phyloP scores from a whole-genome alignment of 106 monocot species.

The Dioscorea dumetorum region DNA sequence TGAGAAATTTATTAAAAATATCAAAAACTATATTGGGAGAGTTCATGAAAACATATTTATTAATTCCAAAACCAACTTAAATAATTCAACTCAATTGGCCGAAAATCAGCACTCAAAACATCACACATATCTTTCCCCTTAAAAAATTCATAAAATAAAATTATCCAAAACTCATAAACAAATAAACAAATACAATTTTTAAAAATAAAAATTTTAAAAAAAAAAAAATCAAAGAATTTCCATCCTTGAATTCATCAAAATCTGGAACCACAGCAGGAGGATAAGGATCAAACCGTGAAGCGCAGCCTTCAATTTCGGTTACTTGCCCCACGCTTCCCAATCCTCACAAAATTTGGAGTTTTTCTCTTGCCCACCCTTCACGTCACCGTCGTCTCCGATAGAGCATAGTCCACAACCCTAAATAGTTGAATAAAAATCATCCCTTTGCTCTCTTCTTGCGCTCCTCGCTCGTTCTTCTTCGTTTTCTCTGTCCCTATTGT shows the following conservation, averaged over 20 bases:
- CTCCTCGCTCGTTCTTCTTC: not conserved
- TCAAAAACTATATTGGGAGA: no score
- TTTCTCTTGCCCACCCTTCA: not conserved
- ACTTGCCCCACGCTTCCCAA: conserved; percentile 5
- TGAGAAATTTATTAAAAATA: no score
- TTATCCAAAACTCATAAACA: no score
- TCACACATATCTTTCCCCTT: no score
- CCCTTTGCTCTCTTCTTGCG: not conserved
- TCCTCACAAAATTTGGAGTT: not conserved
- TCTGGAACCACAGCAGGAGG: conserved; percentile 8
- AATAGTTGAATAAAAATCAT: not conserved
- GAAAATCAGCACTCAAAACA: no score
- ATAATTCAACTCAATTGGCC: no score
- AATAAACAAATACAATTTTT: no score
- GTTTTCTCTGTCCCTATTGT: not conserved
- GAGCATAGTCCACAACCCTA: not conserved
- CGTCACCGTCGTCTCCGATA: not conserved
- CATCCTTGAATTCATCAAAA: not conserved
- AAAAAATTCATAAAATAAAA: no score
- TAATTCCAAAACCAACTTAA: no score
- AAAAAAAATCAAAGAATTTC: no score
- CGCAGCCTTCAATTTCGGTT: not conserved
- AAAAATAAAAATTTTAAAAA: no score
- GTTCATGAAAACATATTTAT: no score
- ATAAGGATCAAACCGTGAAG: conserved; percentile 1